Percentiles rank a stretch among this genome's conserved stretches.
phyloP scores from a whole-genome alignment of 2,329 filamentous ascomycete genomes.

The Exophiala xenobiotica region DNA sequence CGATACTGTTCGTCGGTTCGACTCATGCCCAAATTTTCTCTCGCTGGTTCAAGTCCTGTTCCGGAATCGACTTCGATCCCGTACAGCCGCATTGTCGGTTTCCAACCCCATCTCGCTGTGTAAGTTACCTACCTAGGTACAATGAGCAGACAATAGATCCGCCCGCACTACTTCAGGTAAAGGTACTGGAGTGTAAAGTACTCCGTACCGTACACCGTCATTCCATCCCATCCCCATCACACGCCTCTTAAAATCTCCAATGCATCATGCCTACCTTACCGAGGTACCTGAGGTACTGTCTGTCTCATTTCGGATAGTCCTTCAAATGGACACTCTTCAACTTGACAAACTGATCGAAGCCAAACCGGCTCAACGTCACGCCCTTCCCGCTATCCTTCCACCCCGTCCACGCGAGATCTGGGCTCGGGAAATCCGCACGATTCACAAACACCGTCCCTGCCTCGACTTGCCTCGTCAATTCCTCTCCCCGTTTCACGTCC shows the following conservation, averaged over 20 bases:
- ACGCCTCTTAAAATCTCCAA: neutral
- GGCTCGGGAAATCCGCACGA: constrained; percentile 85
- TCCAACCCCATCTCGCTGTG: too few relatives aligned
- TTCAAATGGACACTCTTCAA: constrained; percentile 95
- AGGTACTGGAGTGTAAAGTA: too few relatives aligned
- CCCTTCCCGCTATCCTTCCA: constrained; percentile 97
- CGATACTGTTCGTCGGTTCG: too few relatives aligned
- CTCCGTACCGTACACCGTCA: too few relatives aligned
- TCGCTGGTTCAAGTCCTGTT: too few relatives aligned
- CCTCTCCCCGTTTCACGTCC: constrained; percentile 71
- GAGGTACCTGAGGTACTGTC: neutral
- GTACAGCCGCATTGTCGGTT: too few relatives aligned
- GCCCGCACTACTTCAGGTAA: neutral
- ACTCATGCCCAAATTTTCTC: too few relatives aligned
- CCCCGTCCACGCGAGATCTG: constrained; percentile 92
- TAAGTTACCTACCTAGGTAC: too few relatives aligned
- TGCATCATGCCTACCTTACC: neutral
- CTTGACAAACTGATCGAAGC: constrained; percentile 94
- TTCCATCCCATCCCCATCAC: neutral
- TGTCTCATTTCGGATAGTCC: constrained; percentile 60
- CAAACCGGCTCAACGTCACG: constrained; percentile 82
- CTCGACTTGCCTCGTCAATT: constrained; percentile 77
- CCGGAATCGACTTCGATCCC: too few relatives aligned
- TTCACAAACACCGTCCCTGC: constrained; percentile 97
- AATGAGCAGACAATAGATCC: too few relatives aligned